A percentile compares a stretch with the other conserved stretches of the same genome.
phyloP scores from a whole-genome alignment of 495 filamentous ascomycete genomes.

The Aspergillus sparsus region DNA sequence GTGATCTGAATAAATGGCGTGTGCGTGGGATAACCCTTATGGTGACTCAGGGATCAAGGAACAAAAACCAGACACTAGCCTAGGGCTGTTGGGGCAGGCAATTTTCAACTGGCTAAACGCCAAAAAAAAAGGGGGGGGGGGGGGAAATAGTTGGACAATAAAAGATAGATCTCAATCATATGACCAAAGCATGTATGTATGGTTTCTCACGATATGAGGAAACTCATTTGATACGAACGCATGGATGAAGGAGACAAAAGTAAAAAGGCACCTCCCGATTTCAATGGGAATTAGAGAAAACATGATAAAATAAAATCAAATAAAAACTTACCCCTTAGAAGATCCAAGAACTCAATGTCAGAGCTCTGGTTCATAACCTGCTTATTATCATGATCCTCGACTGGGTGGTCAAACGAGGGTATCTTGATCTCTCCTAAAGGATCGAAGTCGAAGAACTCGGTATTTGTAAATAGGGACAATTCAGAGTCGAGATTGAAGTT shows the following conservation, averaged over 20 bases:
- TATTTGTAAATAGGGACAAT: slow-evolving; percentile 88
- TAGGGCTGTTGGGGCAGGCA: not conserved
- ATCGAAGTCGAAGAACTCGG: slow-evolving; percentile 92
- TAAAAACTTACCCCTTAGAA: slow-evolving; percentile 43
- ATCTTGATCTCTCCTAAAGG: slow-evolving; percentile 47
- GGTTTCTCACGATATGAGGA: too few relatives aligned
- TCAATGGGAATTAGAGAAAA: slow-evolving; percentile 13
- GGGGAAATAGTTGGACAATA: too few relatives aligned
- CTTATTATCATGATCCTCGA: slow-evolving; percentile 31
- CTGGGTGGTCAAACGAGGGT: slow-evolving; percentile 39
- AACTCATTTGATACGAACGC: too few relatives aligned
- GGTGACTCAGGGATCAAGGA: slow-evolving; percentile 17
- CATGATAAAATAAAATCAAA: slow-evolving; percentile 2
- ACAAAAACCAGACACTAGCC: slow-evolving; percentile 7
- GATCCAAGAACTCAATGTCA: slow-evolving; percentile 49
- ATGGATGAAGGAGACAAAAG: not conserved
- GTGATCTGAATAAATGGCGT: slow-evolving; percentile 22
- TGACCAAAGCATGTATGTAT: too few relatives aligned
- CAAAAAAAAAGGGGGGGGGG: not conserved
- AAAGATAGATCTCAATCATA: too few relatives aligned
- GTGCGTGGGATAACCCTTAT: slow-evolving; percentile 15
- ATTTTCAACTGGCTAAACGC: not conserved
- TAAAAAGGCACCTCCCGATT: not conserved
- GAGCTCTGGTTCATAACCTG: slow-evolving; percentile 23
- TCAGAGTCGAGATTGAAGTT: slow-evolving; percentile 68